These are phyloP conservation scores for Leishmania major DNA, from an alignment of 208 protist genomes.

Conservation along the genomic window DNA sequence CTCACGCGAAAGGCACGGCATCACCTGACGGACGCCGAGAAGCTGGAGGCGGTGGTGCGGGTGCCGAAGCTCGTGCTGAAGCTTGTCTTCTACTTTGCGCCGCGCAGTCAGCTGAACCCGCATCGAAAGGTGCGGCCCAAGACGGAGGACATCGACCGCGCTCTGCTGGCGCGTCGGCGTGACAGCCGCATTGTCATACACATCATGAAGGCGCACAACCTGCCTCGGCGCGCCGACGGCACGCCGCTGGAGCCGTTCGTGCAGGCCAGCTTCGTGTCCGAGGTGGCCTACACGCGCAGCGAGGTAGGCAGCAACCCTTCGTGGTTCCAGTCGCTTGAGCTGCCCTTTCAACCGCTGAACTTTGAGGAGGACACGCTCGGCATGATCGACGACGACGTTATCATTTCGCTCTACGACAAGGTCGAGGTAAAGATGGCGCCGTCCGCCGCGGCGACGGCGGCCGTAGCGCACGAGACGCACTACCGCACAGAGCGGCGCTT, in stretches of 20 bases:
- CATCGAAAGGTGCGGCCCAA: slow-evolving; percentile 67
- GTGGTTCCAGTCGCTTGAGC: slow-evolving; percentile 84
- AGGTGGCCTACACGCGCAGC: slow-evolving; percentile 70
- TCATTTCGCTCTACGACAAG: slow-evolving; percentile 84
- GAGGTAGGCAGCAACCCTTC: slow-evolving; percentile 69
- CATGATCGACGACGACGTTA: slow-evolving; percentile 85
- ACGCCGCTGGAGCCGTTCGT: slow-evolving; percentile 81
- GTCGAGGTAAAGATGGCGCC: slow-evolving; percentile 69
- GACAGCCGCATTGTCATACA: slow-evolving; percentile 78
- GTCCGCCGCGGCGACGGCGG: slow-evolving; percentile 40
- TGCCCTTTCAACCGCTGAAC: slow-evolving; percentile 81
- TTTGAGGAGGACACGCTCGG: slow-evolving; percentile 86
- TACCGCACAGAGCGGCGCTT: slow-evolving; percentile 85
- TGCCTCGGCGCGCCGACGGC: slow-evolving; percentile 68
- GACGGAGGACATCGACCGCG: slow-evolving; percentile 69
- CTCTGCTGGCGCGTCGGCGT: slow-evolving; percentile 45
- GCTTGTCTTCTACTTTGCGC: slow-evolving; percentile 43
- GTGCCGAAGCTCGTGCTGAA: slow-evolving; percentile 60
- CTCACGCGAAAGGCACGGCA: slow-evolving; percentile 31
- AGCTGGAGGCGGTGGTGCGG: slow-evolving; percentile 57
- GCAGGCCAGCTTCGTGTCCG: slow-evolving; percentile 75
- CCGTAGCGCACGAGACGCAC: slow-evolving; percentile 77
- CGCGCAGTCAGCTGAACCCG: slow-evolving; percentile 79
- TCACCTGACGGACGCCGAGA: slow-evolving; percentile 62
- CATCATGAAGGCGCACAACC: slow-evolving; percentile 82